Percentiles rank a stretch among this genome's conserved stretches.
Conservation (phyloP, 2,329 filamentous ascomycete species). For the Diaporthe citrichinensis region DNA sequence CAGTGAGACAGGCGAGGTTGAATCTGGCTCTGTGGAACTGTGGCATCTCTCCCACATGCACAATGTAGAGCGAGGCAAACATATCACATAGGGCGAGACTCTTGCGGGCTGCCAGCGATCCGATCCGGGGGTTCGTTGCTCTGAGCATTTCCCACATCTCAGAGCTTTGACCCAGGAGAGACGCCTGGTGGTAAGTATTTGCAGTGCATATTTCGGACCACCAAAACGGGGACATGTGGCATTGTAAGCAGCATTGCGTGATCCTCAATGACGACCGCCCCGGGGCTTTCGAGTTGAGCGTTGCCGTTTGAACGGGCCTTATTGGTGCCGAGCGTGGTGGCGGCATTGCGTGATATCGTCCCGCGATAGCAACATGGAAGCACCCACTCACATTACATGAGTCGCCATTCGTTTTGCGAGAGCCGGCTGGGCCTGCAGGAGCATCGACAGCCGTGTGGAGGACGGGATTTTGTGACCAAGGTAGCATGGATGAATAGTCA, state of each 20-base stretch:
- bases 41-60: background rate
- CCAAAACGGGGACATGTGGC: background rate
- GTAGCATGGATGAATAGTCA: constrained; percentile 23
- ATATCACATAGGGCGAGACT: background rate
- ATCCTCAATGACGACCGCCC: constrained; percentile 14
- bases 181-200: background rate
- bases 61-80: background rate
- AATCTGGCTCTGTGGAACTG: no score
- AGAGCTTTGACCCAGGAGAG: background rate
- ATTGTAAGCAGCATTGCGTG: constrained; percentile 9
- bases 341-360: constrained; percentile 40
- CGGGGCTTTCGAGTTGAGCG: background rate
- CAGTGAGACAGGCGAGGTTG: background rate
- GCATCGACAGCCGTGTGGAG: constrained; percentile 1
- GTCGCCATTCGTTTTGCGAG: constrained; percentile 10
- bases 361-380: constrained; percentile 39
- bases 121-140: background rate
- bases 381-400: constrained; percentile 9
- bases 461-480: background rate
- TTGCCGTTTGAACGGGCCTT: constrained; percentile 1
- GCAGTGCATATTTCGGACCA: background rate
- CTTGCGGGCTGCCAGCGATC: background rate
- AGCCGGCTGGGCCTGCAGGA: constrained; percentile 15
- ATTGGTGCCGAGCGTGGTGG: constrained; percentile 30
- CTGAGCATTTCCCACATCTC: background rate